Evolutionary conservation across 352 stramenopile species (phyloP).

Genomic region (Globisporangium emineosum): DNA sequence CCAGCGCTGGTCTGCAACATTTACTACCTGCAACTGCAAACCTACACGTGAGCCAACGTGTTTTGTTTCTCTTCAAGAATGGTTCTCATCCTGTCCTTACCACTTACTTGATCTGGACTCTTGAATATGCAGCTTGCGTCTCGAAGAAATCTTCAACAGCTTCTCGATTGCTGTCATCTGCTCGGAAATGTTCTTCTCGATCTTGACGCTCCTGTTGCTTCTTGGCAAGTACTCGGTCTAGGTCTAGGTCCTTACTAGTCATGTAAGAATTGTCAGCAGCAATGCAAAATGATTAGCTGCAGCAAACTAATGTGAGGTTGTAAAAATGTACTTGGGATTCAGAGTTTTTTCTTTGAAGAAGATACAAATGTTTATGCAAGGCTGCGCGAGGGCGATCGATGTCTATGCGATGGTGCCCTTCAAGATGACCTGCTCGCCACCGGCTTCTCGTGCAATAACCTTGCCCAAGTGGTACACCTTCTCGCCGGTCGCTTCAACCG

Average conservation of each 20-base stretch:
- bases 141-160: slow-evolving; percentile 63
- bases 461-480: slow-evolving; percentile 89
- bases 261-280: neutral
- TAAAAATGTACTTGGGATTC: slow-evolving; percentile 14
- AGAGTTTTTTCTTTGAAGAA: slow-evolving; percentile 3
- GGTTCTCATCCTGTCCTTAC: neutral
- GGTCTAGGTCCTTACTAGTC: neutral
- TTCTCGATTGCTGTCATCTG: slow-evolving; percentile 57
- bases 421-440: slow-evolving; percentile 86
- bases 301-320: neutral
- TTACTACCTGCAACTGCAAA: slow-evolving; percentile 76
- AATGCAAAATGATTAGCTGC: neutral
- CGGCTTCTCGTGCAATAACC: slow-evolving; percentile 51
- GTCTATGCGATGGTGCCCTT: slow-evolving; percentile 61
- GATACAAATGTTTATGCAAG: slow-evolving; percentile 2
- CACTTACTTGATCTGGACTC: slow-evolving; percentile 4
- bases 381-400: neutral
- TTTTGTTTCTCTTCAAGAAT: neutral
- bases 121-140: slow-evolving; percentile 30
- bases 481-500: slow-evolving; percentile 86
- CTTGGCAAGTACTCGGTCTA: slow-evolving; percentile 16
- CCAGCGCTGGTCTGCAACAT: slow-evolving; percentile 63
- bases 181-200: slow-evolving; percentile 47
- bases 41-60: slow-evolving; percentile 50
- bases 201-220: slow-evolving; percentile 44